phyloP scores from a whole-genome alignment of 1,139 yeast genomes.

The Kurtzmaniella quercitrusa region DNA sequence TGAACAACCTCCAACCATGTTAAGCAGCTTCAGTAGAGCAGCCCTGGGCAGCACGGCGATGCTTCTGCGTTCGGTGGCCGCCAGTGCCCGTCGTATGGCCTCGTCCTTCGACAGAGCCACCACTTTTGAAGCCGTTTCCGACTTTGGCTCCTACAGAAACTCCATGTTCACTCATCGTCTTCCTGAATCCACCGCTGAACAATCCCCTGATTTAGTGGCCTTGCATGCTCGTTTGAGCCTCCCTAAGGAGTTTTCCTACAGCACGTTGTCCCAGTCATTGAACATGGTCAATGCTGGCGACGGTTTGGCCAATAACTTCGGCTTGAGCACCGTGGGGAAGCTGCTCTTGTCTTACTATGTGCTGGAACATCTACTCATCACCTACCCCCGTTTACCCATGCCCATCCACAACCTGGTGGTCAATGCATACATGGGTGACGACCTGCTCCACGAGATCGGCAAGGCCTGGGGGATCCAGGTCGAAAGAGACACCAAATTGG shows the following conservation, averaged over 20 bases:
- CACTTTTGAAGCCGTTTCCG: slow-evolving; percentile 8
- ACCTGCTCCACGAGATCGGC: slow-evolving; percentile 62
- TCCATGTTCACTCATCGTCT: slow-evolving; percentile 44
- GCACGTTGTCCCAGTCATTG: slow-evolving; percentile 78
- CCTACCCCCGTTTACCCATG: slow-evolving; percentile 87
- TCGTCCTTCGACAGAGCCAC: slow-evolving; percentile 2
- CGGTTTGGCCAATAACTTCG: slow-evolving; percentile 66
- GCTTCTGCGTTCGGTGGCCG: slow-evolving; percentile 1
- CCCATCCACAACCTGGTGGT: slow-evolving; percentile 71
- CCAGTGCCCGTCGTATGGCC: background rate
- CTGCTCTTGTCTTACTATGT: slow-evolving; percentile 72
- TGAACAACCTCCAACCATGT: background rate
- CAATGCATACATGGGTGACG: slow-evolving; percentile 65
- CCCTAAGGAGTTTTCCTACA: slow-evolving; percentile 51
- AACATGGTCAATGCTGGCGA: slow-evolving; percentile 39
- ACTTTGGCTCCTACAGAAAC: slow-evolving; percentile 40
- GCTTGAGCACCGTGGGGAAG: slow-evolving; percentile 79
- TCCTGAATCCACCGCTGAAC: slow-evolving; percentile 47
- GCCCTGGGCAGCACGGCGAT: background rate
- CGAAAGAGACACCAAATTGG: slow-evolving; percentile 61
- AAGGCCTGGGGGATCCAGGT: slow-evolving; percentile 84
- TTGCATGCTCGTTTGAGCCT: slow-evolving; percentile 72
- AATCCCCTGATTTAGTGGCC: slow-evolving; percentile 71
- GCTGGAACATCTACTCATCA: slow-evolving; percentile 65
- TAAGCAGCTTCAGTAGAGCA: slow-evolving; percentile 3